Base-by-base conservation (phyloP, 2,329 filamentous ascomycete genomes). In the Clathrospora elynae region DNA sequence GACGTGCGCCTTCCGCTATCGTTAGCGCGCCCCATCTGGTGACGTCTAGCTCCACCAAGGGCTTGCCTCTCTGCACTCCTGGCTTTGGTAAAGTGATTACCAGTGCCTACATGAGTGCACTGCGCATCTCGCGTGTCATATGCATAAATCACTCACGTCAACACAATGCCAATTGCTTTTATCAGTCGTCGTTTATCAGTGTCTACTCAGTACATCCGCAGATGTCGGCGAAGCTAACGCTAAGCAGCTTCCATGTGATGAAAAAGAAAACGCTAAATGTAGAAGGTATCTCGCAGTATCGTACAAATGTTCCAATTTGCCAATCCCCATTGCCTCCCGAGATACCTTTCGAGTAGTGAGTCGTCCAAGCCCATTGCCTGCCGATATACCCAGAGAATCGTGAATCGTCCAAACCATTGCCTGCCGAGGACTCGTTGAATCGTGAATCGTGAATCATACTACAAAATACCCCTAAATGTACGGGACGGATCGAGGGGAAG, bases 1-100 rank as follows among this genome's bases (percentile, higher is more conserved):
- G 50, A 44, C 49, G 49, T 53, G 41, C 46, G 31, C 42, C 49
- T 40, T 49, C 30, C 46, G 37, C 28, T 35, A 35, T 32, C 36
- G 12, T 32, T 53, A 53, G 51, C 47, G 51, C 44, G 14, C 35
- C 42, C 26, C 35, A 13, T 37, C 30, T n/a, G n/a, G n/a, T n/a
- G n/a, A n/a, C n/a, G n/a, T n/a, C n/a, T n/a, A n/a, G n/a, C n/a
- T n/a, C n/a, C n/a, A n/a, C n/a, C n/a, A n/a, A n/a, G n/a, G n/a
- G n/a, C n/a, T n/a, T n/a, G n/a, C n/a, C n/a, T n/a, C n/a, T n/a
- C n/a, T n/a, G n/a, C n/a, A n/a, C n/a, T n/a, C n/a, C n/a, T n/a
- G n/a, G n/a, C n/a, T n/a, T n/a, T n/a, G n/a, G n/a, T n/a, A n/a
- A n/a, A n/a, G n/a, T n/a, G n/a, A n/a, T n/a, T n/a, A n/a, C n/a